phyloP scores from a whole-genome alignment of 2,329 filamentous ascomycete genomes.

The Alternaria sp. region DNA sequence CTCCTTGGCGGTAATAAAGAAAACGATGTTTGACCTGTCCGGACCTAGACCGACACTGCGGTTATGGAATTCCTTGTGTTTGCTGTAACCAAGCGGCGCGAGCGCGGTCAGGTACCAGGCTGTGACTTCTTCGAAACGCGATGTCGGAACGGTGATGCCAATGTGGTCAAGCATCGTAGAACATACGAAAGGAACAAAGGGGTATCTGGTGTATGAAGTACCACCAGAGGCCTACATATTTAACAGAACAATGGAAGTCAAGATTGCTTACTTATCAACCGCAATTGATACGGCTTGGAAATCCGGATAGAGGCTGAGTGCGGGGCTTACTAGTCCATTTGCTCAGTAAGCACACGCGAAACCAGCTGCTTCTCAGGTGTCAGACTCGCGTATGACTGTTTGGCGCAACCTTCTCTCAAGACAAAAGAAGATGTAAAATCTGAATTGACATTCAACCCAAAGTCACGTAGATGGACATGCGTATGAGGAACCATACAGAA shows the following conservation, averaged over 20 bases:
- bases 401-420: background rate
- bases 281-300: background rate
- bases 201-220: background rate
- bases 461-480: background rate
- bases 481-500: background rate
- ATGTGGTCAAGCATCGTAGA: background rate
- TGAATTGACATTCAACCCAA: background rate
- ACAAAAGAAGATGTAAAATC: background rate
- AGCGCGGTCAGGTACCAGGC: conserved; percentile 37
- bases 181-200: background rate
- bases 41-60: conserved; percentile 27
- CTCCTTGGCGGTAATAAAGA: conserved; percentile 29
- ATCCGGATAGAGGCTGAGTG: background rate
- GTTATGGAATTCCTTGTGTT: conserved; percentile 30
- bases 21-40: conserved; percentile 12
- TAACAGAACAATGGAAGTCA: background rate
- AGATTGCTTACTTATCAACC: background rate
- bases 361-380: background rate
- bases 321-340: background rate
- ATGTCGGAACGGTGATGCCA: conserved; percentile 26
- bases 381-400: background rate
- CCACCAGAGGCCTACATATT: background rate
- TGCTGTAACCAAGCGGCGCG: conserved; percentile 35
- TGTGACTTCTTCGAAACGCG: conserved; percentile 27
- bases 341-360: background rate